Percentiles rank a stretch among this genome's conserved stretches.
Evolutionary conservation across 2,329 filamentous ascomycete species (phyloP).

Genomic region (Ophiocordyceps sinensis): DNA sequence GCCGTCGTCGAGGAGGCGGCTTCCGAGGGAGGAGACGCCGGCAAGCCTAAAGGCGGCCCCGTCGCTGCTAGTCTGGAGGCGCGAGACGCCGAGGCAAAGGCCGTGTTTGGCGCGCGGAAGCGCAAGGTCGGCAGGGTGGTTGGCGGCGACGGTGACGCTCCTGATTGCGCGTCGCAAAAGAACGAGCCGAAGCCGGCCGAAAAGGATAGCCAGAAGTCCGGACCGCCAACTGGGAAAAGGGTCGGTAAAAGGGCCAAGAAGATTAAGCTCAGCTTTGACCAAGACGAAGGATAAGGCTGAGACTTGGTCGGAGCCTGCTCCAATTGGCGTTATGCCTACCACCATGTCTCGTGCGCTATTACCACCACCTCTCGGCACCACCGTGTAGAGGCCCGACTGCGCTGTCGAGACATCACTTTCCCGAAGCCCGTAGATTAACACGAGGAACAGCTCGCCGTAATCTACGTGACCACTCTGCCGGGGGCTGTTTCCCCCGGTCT

Average conservation of each 20-base stretch:
- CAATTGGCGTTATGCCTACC: background rate
- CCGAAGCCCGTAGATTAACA: no score
- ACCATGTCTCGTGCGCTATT: background rate
- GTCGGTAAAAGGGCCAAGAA: constrained; percentile 44
- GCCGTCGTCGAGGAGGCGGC: constrained; percentile 15
- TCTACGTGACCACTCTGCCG: constrained; percentile 22
- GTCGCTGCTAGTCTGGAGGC: no score
- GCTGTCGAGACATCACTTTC: no score
- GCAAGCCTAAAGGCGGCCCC: constrained; percentile 8
- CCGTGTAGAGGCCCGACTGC: background rate
- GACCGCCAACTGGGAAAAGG: constrained; percentile 16
- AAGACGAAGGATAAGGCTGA: constrained; percentile 33
- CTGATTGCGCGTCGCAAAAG: constrained; percentile 2
- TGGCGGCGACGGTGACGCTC: constrained; percentile 17
- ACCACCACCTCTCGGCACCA: background rate
- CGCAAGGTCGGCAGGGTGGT: constrained; percentile 32
- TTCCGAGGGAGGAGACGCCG: constrained; percentile 7
- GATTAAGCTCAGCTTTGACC: constrained; percentile 54
- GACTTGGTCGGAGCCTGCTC: no score
- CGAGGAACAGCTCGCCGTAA: constrained; percentile 21
- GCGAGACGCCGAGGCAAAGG: constrained; percentile 12
- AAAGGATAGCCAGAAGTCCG: constrained; percentile 4
- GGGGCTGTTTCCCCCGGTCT: constrained; percentile 6
- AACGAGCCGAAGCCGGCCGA: constrained; percentile 3
- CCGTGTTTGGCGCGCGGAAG: constrained; percentile 29